A percentile compares a stretch with the other conserved stretches of the same genome.
phyloP scores from a whole-genome alignment of 805 yeast species.

The Priceomyces carsonii region DNA sequence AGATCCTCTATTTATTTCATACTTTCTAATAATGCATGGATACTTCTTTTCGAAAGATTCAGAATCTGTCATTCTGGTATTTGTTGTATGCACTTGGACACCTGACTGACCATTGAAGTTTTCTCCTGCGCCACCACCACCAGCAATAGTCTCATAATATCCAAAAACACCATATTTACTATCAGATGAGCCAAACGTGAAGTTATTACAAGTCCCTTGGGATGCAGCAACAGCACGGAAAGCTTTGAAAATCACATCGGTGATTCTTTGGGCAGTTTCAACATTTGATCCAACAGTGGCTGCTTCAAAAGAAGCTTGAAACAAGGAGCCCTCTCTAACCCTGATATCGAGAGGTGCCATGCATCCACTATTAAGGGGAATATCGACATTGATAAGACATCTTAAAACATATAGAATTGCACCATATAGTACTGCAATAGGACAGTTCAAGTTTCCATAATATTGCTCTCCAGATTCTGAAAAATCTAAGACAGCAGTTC shows the following conservation, averaged over 20 bases:
- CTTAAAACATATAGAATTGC: constrained; percentile 82
- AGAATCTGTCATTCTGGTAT: constrained; percentile 83
- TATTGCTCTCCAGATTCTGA: constrained; percentile 80
- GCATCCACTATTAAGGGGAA: constrained; percentile 93
- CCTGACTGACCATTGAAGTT: constrained; percentile 79
- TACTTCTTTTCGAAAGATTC: constrained; percentile 81
- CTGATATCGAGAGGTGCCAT: constrained; percentile 70
- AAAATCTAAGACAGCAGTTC: constrained; percentile 77
- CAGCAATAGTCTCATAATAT: constrained; percentile 86
- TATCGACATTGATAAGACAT: constrained; percentile 75
- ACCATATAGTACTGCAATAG: constrained; percentile 78
- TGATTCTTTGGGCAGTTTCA: constrained; percentile 86
- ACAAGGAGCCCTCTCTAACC: constrained; percentile 31
- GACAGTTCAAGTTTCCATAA: constrained; percentile 85
- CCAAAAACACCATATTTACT: constrained; percentile 56
- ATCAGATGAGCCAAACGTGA: constrained; percentile 82
- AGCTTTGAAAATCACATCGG: constrained; percentile 79
- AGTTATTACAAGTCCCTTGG: constrained; percentile 88
- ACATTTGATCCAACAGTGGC: constrained; percentile 95
- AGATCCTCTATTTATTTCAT: constrained; percentile 61
- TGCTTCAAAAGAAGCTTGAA: constrained; percentile 79
- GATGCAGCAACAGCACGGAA: constrained; percentile 86
- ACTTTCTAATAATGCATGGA: constrained; percentile 71
- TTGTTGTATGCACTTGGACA: constrained; percentile 87
- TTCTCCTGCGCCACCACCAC: constrained; percentile 86